These are phyloP conservation scores for Sanguinoderma infundibulare DNA, from an alignment of 1,284 basidiomycete species.

Conservation along the genomic window DNA sequence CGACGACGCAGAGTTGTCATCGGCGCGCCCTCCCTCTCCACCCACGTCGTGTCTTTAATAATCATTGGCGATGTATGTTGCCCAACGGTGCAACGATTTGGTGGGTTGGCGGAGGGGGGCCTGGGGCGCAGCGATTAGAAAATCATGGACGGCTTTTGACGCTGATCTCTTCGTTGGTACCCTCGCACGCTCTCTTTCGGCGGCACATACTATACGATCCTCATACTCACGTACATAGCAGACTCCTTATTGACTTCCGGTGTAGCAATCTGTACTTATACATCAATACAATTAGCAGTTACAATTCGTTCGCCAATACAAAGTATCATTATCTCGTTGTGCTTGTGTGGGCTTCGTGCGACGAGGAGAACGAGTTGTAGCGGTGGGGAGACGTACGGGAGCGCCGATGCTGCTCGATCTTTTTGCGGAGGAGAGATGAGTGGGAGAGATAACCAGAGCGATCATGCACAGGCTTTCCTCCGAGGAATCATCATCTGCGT, in stretches of 20 bases:
- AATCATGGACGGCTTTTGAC: constrained; percentile 23
- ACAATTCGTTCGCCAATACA: constrained; percentile 1
- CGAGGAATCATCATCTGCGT: constrained; percentile 12
- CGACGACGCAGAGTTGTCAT: constrained; percentile 20
- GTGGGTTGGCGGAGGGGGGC: constrained; percentile 21
- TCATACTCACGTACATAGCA: constrained; percentile 26
- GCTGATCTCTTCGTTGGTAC: constrained; percentile 22
- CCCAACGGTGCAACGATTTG: constrained; percentile 20
- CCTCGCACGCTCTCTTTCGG: constrained; percentile 23
- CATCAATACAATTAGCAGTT: constrained; percentile 16
- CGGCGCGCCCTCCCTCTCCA: constrained; percentile 13
- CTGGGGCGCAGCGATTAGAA: constrained; percentile 19
- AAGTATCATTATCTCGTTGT: constrained; percentile 14
- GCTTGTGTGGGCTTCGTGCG: too few relatives aligned
- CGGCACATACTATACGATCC: constrained; percentile 18
- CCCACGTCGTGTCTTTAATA: constrained; percentile 16
- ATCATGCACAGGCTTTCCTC: constrained; percentile 17
- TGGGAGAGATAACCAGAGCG: constrained; percentile 12
- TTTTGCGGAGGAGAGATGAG: background rate
- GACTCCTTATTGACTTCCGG: constrained; percentile 13
- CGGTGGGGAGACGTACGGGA: too few relatives aligned
- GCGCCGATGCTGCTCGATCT: background rate
- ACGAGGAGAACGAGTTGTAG: too few relatives aligned
- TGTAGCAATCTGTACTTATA: constrained; percentile 29
- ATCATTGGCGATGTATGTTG: constrained; percentile 15